Base-by-base conservation (phyloP, 2,329 filamentous ascomycete species). In the Aspergillus arachidicola region DNA sequence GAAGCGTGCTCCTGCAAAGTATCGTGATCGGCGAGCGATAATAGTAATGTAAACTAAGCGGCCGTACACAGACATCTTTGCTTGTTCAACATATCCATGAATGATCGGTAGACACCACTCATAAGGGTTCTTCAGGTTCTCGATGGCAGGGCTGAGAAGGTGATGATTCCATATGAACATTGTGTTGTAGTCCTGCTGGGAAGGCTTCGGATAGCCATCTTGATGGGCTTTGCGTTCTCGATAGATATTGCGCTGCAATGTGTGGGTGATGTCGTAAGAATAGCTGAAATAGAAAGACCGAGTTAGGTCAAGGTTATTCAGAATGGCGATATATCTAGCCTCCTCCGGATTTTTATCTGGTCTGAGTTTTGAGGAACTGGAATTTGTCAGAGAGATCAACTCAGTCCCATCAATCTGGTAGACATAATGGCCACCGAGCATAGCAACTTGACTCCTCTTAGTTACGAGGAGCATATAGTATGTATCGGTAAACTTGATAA, bases 91-190 rank as follows among this genome's bases (percentile, higher is more conserved):
- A 76, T 96, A 98, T 4, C 95, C 95, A 76, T 99, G 94, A 51
- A 97, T 94, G 62, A 98, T 91, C 0, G 95, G 94, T 28, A 96
- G 86, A 76, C 94, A 99, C 95, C 95, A 99, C 73, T 98, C 93
- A 74, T 92, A 97, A 0, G 92, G 89, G 70, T 94, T 91, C 66
- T 90, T 90, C 45, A 99, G 81, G 6, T 85, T 85, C 21, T 82
- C 79, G 14, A 86, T 82, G 0, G 91, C 93, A 0, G 95, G 94
- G 64, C 90, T 84, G 21, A 99, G 84, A 5, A 99, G 84, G 76
- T 97, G 91, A 69, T 92, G 88, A 71, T 99, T 99, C 95, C 95
- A 99, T 3, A 98, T 91, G 74, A 99, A 99, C 95, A 99, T 99
- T 45, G 91, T 87, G 72, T 97, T 96, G 75, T 91, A 91, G 74